Percentiles rank a stretch among this genome's conserved stretches.
These are phyloP conservation scores for Antitrichia curtipendula DNA, from an alignment of 225 moss, liverwort and hornwort genomes.

Conservation along the genomic window DNA sequence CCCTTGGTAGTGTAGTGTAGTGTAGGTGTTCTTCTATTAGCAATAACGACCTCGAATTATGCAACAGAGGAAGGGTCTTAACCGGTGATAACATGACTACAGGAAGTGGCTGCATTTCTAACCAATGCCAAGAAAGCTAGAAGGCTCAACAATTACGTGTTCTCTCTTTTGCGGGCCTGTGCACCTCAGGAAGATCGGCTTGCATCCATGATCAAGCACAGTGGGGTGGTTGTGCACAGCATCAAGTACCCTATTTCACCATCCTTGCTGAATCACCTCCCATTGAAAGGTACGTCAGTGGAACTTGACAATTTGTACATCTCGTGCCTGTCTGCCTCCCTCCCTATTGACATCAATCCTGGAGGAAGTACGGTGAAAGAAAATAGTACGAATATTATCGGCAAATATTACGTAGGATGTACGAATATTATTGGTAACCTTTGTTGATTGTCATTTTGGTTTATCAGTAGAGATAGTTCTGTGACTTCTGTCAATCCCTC, in stretches of 20 bases:
- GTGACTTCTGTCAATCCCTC: neutral
- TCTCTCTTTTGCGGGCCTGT: conserved; percentile 77
- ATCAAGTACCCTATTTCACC: conserved; percentile 72
- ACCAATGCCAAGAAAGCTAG: conserved; percentile 76
- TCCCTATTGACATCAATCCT: neutral
- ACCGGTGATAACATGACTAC: neutral
- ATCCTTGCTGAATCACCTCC: conserved; percentile 40
- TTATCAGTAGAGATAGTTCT: neutral
- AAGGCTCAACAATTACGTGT: conserved; percentile 83
- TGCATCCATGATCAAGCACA: conserved; percentile 83
- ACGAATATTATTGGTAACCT: neutral
- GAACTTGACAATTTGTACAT: neutral
- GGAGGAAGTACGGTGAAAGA: neutral
- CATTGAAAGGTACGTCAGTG: conserved; percentile 26
- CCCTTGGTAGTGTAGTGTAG: neutral
- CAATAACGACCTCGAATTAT: neutral
- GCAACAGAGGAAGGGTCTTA: neutral
- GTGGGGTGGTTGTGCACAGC: conserved; percentile 74
- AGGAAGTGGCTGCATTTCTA: conserved; percentile 81
- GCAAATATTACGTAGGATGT: neutral
- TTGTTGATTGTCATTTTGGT: neutral
- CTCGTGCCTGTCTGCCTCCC: neutral
- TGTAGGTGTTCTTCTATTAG: neutral
- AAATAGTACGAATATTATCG: neutral
- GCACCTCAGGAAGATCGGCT: conserved; percentile 73